Percentiles rank a stretch among this genome's conserved stretches.
phyloP scores from a whole-genome alignment of 148 eudicot genomes.

The Nepenthes gracilis region DNA sequence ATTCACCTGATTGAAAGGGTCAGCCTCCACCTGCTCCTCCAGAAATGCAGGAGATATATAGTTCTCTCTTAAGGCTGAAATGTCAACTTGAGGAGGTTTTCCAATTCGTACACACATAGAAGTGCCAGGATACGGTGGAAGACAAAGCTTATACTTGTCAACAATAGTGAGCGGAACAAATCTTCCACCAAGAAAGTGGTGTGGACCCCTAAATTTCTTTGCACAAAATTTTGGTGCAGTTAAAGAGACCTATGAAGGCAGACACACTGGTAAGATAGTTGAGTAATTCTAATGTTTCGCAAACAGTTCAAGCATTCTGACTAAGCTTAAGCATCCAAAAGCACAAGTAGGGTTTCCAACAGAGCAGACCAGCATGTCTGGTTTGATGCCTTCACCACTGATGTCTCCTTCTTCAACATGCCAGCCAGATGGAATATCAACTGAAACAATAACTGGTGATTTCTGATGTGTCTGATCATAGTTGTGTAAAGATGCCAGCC shows the following conservation, averaged over 20 bases:
- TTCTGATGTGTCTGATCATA: conserved; percentile 27
- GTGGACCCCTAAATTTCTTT: conserved; percentile 70
- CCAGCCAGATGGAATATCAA: conserved; percentile 99
- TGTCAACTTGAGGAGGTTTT: conserved; percentile 73
- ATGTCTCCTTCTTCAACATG: conserved; percentile 95
- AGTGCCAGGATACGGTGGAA: conserved; percentile 92
- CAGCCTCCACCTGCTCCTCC: conserved; percentile 67
- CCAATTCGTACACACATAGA: conserved; percentile 95
- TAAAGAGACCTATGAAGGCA: conserved; percentile 61
- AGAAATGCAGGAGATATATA: conserved; percentile 77
- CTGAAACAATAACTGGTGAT: conserved; percentile 59
- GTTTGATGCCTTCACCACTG: conserved; percentile 68
- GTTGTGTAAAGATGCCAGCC: conserved; percentile 39
- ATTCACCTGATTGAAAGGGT: conserved; percentile 81
- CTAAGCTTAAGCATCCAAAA: neutral
- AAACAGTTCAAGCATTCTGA: neutral
- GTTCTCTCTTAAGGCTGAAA: conserved; percentile 87
- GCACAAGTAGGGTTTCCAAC: conserved; percentile 19
- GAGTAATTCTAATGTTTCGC: too few relatives aligned
- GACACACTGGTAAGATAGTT: conserved; percentile 4
- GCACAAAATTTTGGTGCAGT: conserved; percentile 95
- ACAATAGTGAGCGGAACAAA: conserved; percentile 79
- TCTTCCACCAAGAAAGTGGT: conserved; percentile 96
- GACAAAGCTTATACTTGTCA: conserved; percentile 70
- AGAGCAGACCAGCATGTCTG: conserved; percentile 88